phyloP scores from a whole-genome alignment of 441 rosid species.

The Adansonia rubrostipa region DNA sequence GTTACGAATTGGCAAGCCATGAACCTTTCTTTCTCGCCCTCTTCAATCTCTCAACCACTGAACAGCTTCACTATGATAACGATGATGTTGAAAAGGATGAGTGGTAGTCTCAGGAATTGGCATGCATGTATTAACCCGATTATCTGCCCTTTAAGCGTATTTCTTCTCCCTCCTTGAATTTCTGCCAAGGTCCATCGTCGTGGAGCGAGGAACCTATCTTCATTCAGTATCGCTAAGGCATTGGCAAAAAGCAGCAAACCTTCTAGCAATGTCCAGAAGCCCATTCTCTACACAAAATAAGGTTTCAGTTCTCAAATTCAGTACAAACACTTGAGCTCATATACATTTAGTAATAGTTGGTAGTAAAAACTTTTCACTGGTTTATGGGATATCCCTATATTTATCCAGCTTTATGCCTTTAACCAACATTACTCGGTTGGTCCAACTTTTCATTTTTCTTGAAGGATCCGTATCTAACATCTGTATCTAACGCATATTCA shows the following conservation, averaged over 20 bases:
- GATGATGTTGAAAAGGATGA: slow-evolving; percentile 63
- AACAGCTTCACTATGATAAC: slow-evolving; percentile 60
- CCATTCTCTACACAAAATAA: slow-evolving; percentile 51
- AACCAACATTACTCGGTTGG: neutral
- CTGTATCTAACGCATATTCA: too few species aligned
- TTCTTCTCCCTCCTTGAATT: slow-evolving; percentile 58
- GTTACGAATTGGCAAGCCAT: slow-evolving; percentile 13
- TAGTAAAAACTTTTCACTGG: neutral
- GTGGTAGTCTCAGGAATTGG: slow-evolving; percentile 84
- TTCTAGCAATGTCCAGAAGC: slow-evolving; percentile 78
- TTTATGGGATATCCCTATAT: neutral
- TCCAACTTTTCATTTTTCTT: too few species aligned
- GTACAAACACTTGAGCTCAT: neutral
- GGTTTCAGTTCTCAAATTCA: slow-evolving; percentile 21
- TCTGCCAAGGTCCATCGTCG: slow-evolving; percentile 77
- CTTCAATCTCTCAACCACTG: slow-evolving; percentile 43
- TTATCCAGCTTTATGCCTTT: neutral
- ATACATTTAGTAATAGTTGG: neutral
- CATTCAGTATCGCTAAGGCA: slow-evolving; percentile 80
- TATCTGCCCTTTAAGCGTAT: slow-evolving; percentile 68
- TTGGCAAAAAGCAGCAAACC: slow-evolving; percentile 76
- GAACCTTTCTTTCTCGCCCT: slow-evolving; percentile 4
- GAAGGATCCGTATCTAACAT: too few species aligned
- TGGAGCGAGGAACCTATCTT: slow-evolving; percentile 77
- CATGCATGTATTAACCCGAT: slow-evolving; percentile 80